Evolutionary conservation across 2,329 filamentous ascomycete species (phyloP).

Genomic region (Chrysosphaeria jannelii): DNA sequence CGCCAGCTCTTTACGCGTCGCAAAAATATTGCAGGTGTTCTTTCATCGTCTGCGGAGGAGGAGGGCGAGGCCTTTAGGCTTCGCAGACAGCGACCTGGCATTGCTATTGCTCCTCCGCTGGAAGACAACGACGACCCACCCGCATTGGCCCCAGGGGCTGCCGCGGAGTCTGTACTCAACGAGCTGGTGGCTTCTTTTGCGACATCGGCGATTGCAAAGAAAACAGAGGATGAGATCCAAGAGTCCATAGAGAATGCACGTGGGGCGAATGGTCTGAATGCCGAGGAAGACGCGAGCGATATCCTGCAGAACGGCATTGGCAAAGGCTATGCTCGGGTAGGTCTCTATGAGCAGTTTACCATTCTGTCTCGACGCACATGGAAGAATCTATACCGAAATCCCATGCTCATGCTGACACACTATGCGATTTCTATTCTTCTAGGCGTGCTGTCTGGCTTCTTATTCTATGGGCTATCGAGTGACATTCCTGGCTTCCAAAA

Average conservation of each 20-base stretch:
- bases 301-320: conserved; percentile 25
- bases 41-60: conserved; percentile 26
- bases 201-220: conserved; percentile 44
- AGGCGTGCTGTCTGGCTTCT: conserved; percentile 74
- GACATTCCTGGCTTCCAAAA: conserved; percentile 97
- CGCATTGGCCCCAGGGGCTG: too few species aligned
- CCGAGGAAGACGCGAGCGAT: conserved; percentile 8
- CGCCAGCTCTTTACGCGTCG: conserved; percentile 70
- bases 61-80: conserved; percentile 20
- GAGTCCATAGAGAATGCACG: conserved; percentile 32
- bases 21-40: conserved; percentile 30
- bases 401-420: conserved; percentile 93
- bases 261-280: conserved; percentile 28
- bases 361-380: conserved; percentile 80
- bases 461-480: conserved; percentile 89
- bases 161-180: conserved; percentile 45
- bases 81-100: conserved; percentile 13
- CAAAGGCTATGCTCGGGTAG: conserved; percentile 55
- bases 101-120: conserved; percentile 23
- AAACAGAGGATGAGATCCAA: conserved; percentile 50
- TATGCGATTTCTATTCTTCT: conserved; percentile 91
- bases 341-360: conserved; percentile 52
- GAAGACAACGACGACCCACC: conserved; percentile 40
- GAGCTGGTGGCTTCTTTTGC: conserved; percentile 46
- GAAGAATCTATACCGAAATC: conserved; percentile 92